phyloP scores from a whole-genome alignment of 2,329 filamentous ascomycete genomes.

The Diaporthe batatas region DNA sequence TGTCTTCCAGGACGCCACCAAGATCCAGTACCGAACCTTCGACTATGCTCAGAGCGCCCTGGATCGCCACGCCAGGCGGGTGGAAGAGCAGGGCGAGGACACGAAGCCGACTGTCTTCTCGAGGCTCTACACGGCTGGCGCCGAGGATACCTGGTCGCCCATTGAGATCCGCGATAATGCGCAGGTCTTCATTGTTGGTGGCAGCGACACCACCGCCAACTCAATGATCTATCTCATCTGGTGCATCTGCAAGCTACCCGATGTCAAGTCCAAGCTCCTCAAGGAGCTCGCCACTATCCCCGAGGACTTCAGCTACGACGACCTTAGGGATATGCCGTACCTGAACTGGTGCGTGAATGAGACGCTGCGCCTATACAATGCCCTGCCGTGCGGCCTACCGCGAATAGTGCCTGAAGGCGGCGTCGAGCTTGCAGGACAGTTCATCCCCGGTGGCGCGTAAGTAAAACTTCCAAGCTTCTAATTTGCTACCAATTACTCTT shows the following conservation, averaged over 20 bases:
- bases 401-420: slow-evolving; percentile 57
- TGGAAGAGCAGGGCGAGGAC: slow-evolving; percentile 38
- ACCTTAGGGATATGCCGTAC: slow-evolving; percentile 55
- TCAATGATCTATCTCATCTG: slow-evolving; percentile 64
- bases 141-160: slow-evolving; percentile 47
- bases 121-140: slow-evolving; percentile 52
- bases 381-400: slow-evolving; percentile 56
- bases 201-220: slow-evolving; percentile 65
- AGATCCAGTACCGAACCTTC: slow-evolving; percentile 40
- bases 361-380: slow-evolving; percentile 58
- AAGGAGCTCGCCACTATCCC: slow-evolving; percentile 53
- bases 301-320: slow-evolving; percentile 48
- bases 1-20: slow-evolving; percentile 43
- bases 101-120: slow-evolving; percentile 53
- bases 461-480: neutral
- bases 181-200: slow-evolving; percentile 61
- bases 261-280: slow-evolving; percentile 50
- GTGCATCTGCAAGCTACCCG: slow-evolving; percentile 51
- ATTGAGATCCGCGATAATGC: slow-evolving; percentile 57
- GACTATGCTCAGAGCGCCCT: slow-evolving; percentile 42
- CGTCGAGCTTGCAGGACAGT: slow-evolving; percentile 54
- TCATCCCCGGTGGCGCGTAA: slow-evolving; percentile 54
- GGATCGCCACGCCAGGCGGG: slow-evolving; percentile 44
- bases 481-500: neutral
- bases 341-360: slow-evolving; percentile 60